Evolutionary conservation across 768 basidiomycete genomes (phyloP).

Genomic region (Calvatia gigantea): DNA sequence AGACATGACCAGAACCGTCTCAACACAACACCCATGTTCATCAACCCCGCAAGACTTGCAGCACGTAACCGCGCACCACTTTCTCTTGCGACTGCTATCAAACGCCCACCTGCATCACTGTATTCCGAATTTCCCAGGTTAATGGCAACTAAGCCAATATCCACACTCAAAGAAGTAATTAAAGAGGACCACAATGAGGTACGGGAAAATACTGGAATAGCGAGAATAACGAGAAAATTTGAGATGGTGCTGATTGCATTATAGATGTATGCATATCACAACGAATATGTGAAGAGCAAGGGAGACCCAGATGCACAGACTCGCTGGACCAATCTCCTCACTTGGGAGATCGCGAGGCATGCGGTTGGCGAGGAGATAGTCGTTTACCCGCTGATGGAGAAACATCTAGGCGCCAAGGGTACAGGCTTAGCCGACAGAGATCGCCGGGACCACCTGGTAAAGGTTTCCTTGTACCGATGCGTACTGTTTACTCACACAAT

Average conservation of each 20-base stretch:
- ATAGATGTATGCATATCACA: constrained; percentile 45
- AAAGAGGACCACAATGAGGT: constrained; percentile 15
- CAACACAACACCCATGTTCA: background rate
- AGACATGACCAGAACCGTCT: background rate
- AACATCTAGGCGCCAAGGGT: constrained; percentile 42
- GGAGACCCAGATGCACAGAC: constrained; percentile 34
- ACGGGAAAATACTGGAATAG: background rate
- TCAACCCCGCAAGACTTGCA: background rate
- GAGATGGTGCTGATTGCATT: background rate
- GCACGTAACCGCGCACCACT: background rate
- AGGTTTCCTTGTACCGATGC: background rate
- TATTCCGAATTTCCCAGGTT: background rate
- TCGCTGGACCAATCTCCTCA: constrained; percentile 44
- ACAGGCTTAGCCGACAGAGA: constrained; percentile 40
- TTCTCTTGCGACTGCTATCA: background rate
- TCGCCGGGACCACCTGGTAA: constrained; percentile 41
- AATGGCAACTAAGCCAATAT: background rate
- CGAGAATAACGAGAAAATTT: background rate
- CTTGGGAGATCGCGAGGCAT: constrained; percentile 49
- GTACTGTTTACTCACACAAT: background rate
- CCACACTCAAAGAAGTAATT: constrained; percentile 6
- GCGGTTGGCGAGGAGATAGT: constrained; percentile 52
- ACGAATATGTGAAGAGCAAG: constrained; percentile 31
- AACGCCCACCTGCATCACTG: background rate
- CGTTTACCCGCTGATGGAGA: constrained; percentile 50